These are phyloP conservation scores for Cynara cardunculus DNA, from an alignment of 129 eudicot genomes.

Conservation along the genomic window DNA sequence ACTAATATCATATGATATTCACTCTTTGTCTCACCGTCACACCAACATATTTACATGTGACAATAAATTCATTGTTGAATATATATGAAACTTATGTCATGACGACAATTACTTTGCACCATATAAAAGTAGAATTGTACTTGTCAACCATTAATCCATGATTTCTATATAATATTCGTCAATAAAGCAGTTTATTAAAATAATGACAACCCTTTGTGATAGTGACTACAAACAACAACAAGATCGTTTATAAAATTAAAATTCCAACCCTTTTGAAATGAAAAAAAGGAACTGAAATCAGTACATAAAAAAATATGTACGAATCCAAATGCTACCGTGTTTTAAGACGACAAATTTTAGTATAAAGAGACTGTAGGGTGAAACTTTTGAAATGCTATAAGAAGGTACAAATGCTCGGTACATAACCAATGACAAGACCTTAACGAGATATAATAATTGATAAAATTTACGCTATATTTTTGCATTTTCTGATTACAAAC, in stretches of 20 bases:
- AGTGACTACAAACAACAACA: neutral
- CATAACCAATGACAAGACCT: neutral
- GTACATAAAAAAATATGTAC: neutral
- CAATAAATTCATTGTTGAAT: constrained; percentile 20
- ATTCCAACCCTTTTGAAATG: neutral
- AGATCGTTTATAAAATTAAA: neutral
- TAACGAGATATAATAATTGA: neutral
- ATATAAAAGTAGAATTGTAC: constrained; percentile 23
- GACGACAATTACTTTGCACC: constrained; percentile 23
- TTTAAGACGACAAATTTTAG: neutral
- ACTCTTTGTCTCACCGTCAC: neutral
- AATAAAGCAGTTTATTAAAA: neutral
- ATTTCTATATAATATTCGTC: neutral
- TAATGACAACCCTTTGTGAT: neutral
- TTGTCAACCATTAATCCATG: constrained; percentile 4
- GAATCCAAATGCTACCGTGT: neutral
- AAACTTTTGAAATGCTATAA: neutral
- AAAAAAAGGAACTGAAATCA: neutral
- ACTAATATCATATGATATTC: neutral
- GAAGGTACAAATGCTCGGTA: neutral
- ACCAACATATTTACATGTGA: neutral
- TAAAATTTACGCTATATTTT: no score
- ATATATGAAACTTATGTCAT: constrained; percentile 16
- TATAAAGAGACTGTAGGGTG: neutral
- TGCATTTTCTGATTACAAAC: neutral